These are phyloP conservation scores for Brassica juncea DNA, from an alignment of 345 rosid species.

Conservation along the genomic window DNA sequence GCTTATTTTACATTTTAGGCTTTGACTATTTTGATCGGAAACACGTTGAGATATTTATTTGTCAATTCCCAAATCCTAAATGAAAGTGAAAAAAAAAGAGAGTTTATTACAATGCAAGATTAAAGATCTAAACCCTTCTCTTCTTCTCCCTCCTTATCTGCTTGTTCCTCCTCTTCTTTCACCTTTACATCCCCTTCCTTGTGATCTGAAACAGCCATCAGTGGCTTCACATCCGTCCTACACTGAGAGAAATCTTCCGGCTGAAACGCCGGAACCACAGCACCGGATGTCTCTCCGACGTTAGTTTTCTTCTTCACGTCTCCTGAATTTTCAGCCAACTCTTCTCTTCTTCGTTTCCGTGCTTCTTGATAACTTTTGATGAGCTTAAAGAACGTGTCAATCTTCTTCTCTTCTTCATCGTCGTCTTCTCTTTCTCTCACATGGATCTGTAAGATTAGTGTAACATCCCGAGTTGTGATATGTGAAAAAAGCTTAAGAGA, in stretches of 20 bases:
- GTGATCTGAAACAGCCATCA: slow-evolving; percentile 21
- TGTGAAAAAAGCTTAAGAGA: no score
- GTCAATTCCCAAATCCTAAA: slow-evolving; percentile 4
- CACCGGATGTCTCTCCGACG: slow-evolving; percentile 23
- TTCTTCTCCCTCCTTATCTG: neutral
- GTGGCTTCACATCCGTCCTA: slow-evolving; percentile 20
- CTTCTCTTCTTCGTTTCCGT: slow-evolving; percentile 33
- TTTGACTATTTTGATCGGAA: neutral
- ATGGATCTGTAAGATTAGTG: neutral
- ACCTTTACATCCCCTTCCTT: slow-evolving; percentile 11
- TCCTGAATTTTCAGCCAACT: slow-evolving; percentile 8
- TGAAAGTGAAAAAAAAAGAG: neutral
- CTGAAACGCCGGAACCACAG: slow-evolving; percentile 37
- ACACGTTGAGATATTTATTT: neutral
- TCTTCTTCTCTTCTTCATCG: slow-evolving; percentile 39
- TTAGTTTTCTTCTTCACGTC: slow-evolving; percentile 2
- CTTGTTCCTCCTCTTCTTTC: slow-evolving; percentile 15
- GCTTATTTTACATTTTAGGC: neutral
- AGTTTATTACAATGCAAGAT: slow-evolving; percentile 24
- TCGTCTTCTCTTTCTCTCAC: slow-evolving; percentile 11
- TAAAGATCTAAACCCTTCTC: slow-evolving; percentile 36
- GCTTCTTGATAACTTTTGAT: slow-evolving; percentile 36
- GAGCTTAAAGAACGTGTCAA: slow-evolving; percentile 37
- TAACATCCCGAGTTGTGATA: no score
- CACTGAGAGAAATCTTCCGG: slow-evolving; percentile 35